Percentiles rank a stretch among this genome's conserved stretches.
phyloP scores from a whole-genome alignment of 2,329 filamentous ascomycete genomes.

The Aspergillus fructus region DNA sequence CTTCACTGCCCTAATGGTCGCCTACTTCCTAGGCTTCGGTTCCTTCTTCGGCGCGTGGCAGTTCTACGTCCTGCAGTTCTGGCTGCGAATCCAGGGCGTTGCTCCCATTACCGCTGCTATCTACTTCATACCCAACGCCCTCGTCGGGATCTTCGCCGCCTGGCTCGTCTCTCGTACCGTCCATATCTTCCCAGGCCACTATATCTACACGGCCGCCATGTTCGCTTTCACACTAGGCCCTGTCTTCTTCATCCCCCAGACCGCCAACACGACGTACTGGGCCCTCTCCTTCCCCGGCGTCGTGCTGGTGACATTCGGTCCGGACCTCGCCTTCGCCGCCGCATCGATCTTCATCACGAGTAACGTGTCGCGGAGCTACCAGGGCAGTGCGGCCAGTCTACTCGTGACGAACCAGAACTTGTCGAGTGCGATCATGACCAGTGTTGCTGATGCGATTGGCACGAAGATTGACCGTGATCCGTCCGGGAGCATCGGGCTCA shows the following conservation, averaged over 20 bases:
- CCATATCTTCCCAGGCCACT: constrained; percentile 48
- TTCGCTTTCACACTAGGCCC: constrained; percentile 40
- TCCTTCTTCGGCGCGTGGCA: constrained; percentile 47
- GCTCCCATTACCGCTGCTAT: constrained; percentile 43
- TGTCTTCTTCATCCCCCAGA: constrained; percentile 44
- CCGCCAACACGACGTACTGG: constrained; percentile 44
- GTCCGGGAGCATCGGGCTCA: constrained; percentile 28
- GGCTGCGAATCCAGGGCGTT: constrained; percentile 39
- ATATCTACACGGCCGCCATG: constrained; percentile 48
- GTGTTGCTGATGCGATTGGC: constrained; percentile 40
- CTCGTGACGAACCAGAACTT: constrained; percentile 51
- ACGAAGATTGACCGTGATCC: constrained; percentile 22
- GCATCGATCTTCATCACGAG: constrained; percentile 52
- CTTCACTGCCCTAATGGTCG: constrained; percentile 44
- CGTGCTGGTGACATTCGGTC: constrained; percentile 48
- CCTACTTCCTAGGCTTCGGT: constrained; percentile 46
- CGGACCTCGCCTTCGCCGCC: constrained; percentile 49
- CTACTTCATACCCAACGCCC: constrained; percentile 47
- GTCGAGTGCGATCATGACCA: constrained; percentile 43
- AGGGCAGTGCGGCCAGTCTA: constrained; percentile 47
- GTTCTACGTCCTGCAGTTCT: constrained; percentile 43
- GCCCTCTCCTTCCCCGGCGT: constrained; percentile 47
- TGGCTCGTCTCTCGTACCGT: constrained; percentile 48
- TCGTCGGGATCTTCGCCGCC: constrained; percentile 47
- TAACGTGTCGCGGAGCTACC: constrained; percentile 48